These are phyloP conservation scores for Curvularia eragrostidis DNA, from an alignment of 2,329 filamentous ascomycete species.

Conservation along the genomic window DNA sequence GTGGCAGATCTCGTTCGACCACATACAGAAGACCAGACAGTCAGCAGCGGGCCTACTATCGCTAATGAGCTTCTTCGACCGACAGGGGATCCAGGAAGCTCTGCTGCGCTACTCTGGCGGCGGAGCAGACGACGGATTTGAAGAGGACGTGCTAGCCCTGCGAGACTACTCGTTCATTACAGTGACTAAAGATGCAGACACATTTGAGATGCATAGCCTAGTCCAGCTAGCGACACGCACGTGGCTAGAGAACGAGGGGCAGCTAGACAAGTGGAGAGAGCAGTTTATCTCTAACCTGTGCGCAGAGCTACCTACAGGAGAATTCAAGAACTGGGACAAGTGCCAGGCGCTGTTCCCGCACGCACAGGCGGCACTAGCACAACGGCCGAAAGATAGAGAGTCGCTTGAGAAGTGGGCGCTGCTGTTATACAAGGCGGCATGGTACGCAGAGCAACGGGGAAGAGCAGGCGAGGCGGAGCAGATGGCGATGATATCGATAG, in stretches of 20 bases:
- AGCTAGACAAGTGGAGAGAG: constrained; percentile 35
- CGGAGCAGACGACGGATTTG: constrained; percentile 17
- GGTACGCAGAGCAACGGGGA: constrained; percentile 17
- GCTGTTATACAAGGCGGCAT: constrained; percentile 15
- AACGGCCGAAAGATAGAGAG: background rate
- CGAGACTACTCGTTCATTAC: constrained; percentile 50
- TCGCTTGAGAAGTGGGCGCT: constrained; percentile 7
- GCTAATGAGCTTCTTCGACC: no score
- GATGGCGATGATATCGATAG: constrained; percentile 7
- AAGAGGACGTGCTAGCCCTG: constrained; percentile 45
- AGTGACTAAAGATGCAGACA: constrained; percentile 15
- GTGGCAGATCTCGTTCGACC: background rate
- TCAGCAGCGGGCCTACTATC: background rate
- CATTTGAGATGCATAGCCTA: constrained; percentile 53
- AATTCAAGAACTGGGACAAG: background rate
- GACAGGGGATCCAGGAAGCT: no score
- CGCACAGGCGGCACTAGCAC: background rate
- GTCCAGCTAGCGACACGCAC: constrained; percentile 47
- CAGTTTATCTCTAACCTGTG: background rate
- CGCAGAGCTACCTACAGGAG: background rate
- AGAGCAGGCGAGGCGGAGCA: constrained; percentile 12
- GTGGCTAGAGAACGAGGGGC: constrained; percentile 17
- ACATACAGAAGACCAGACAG: background rate
- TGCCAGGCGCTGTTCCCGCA: background rate
- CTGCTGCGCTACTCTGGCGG: no score